phyloP scores from a whole-genome alignment of 1,284 basidiomycete species.

The Lentinula novae-zelandiae region DNA sequence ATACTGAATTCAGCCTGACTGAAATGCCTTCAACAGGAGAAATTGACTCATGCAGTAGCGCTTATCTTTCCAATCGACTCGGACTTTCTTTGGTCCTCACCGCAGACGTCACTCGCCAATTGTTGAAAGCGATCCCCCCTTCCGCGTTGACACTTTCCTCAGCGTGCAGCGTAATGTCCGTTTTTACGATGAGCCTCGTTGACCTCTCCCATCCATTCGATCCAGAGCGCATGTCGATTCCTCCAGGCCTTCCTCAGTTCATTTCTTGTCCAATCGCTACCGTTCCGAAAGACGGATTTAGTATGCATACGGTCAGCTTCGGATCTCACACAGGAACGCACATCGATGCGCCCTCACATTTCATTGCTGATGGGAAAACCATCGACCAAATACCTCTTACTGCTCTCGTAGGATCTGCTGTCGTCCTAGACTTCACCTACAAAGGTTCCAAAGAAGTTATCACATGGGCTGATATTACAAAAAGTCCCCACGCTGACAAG shows the following conservation, averaged over 20 bases:
- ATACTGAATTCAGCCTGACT: too few relatives aligned
- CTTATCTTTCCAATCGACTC: not conserved
- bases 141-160: not conserved
- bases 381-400: slow-evolving; percentile 53
- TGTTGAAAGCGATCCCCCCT: not conserved
- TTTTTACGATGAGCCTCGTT: slow-evolving; percentile 24
- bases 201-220: slow-evolving; percentile 55
- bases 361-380: slow-evolving; percentile 47
- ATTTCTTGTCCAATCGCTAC: slow-evolving; percentile 30
- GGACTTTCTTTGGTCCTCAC: not conserved
- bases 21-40: not conserved
- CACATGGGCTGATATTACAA: slow-evolving; percentile 44
- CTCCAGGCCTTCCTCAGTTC: slow-evolving; percentile 53
- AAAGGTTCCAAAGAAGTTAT: slow-evolving; percentile 41
- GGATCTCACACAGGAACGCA: slow-evolving; percentile 68
- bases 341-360: slow-evolving; percentile 72
- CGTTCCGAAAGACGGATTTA: slow-evolving; percentile 43
- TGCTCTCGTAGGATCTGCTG: slow-evolving; percentile 46
- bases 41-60: too few relatives aligned
- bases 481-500: slow-evolving; percentile 24
- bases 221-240: slow-evolving; percentile 32
- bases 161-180: not conserved
- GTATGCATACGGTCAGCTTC: slow-evolving; percentile 43
- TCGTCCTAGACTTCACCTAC: slow-evolving; percentile 45
- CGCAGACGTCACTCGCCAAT: not conserved